Conservation (phyloP, 2,329 filamentous ascomycete species). For the Penicillium palitans region DNA sequence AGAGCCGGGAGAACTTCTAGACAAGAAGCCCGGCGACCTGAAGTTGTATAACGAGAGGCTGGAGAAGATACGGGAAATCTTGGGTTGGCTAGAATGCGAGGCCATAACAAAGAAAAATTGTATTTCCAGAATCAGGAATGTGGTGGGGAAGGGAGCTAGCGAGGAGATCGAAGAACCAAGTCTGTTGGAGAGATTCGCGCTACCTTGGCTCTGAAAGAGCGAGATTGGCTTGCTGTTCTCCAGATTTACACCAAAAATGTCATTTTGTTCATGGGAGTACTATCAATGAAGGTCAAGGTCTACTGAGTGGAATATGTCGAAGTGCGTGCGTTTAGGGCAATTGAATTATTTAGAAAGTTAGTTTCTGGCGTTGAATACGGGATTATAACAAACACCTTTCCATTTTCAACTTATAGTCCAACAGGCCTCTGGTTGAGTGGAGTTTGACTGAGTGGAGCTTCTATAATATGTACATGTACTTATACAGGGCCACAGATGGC, state of each 20-base stretch:
- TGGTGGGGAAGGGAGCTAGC: neutral
- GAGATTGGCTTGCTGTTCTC: neutral
- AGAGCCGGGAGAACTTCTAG: neutral
- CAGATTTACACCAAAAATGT: neutral
- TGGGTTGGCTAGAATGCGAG: neutral
- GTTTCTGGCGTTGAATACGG: neutral
- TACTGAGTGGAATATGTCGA: neutral
- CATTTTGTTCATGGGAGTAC: neutral
- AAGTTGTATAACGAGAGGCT: neutral
- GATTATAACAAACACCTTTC: neutral
- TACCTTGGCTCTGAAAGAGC: neutral
- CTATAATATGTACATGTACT: neutral
- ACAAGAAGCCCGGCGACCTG: neutral
- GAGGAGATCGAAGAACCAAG: neutral
- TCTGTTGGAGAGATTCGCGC: neutral
- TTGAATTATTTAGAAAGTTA: neutral
- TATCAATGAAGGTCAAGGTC: neutral
- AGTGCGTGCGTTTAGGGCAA: neutral
- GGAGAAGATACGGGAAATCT: neutral
- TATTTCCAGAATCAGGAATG: neutral
- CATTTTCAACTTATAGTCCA: neutral
- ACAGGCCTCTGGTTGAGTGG: neutral
- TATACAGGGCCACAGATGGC: neutral
- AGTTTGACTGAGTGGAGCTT: neutral
- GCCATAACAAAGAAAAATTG: neutral